Percentiles rank a stretch among this genome's conserved stretches.
Evolutionary conservation across 2,329 filamentous ascomycete species (phyloP).

Genomic region (Scytalidium sp.): DNA sequence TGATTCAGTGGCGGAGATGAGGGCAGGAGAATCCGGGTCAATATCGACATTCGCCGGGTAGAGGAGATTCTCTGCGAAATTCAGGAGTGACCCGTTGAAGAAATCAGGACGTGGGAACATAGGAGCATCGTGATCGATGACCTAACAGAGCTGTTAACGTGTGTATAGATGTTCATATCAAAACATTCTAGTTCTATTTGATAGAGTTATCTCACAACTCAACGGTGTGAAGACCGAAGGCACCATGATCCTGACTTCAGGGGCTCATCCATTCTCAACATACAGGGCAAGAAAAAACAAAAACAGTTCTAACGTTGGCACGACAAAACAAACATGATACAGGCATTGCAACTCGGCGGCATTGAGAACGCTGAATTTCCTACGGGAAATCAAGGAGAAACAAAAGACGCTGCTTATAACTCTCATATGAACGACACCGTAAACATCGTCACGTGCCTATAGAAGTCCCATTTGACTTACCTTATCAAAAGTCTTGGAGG

Average conservation of each 20-base stretch:
- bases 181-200: background rate
- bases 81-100: slow-evolving; percentile 75
- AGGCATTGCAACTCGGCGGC: too few species aligned
- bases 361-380: too few species aligned
- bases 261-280: too few species aligned
- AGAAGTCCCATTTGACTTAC: slow-evolving; percentile 38
- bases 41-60: slow-evolving; percentile 62
- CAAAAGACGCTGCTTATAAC: too few species aligned
- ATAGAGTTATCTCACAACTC: too few species aligned
- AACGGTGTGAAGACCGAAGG: too few species aligned
- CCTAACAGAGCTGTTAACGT: slow-evolving; percentile 42
- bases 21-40: slow-evolving; percentile 60
- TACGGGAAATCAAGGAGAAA: too few species aligned
- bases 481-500: slow-evolving; percentile 59
- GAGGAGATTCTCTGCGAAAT: slow-evolving; percentile 94
- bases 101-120: slow-evolving; percentile 89
- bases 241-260: too few species aligned
- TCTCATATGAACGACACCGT: too few species aligned
- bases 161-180: background rate
- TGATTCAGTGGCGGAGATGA: slow-evolving; percentile 78
- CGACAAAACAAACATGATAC: too few species aligned
- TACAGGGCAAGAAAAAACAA: background rate
- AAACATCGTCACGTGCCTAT: slow-evolving; percentile 7
- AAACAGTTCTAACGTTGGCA: too few species aligned
- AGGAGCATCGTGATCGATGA: slow-evolving; percentile 61